A percentile compares a stretch with the other conserved stretches of the same genome.
These are phyloP conservation scores for Rhypophila decipiens DNA, from an alignment of 495 filamentous ascomycete species.

Conservation along the genomic window DNA sequence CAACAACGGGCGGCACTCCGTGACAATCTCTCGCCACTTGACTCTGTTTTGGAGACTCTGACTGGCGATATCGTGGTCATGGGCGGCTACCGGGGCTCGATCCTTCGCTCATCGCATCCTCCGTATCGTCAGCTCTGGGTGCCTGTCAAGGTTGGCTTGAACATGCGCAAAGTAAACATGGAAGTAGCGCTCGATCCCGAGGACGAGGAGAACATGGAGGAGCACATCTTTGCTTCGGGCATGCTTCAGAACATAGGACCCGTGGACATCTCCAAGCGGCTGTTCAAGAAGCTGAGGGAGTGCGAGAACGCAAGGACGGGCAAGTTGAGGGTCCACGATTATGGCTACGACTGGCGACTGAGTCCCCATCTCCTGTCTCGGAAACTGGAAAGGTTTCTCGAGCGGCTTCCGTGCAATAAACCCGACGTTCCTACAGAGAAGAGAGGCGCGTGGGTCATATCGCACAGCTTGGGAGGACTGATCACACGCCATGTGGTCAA, in stretches of 20 bases:
- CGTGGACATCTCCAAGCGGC: slow-evolving; percentile 76
- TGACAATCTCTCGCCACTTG: slow-evolving; percentile 39
- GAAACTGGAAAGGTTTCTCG: slow-evolving; percentile 63
- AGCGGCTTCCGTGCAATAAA: slow-evolving; percentile 67
- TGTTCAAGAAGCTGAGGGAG: slow-evolving; percentile 71
- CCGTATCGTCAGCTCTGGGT: slow-evolving; percentile 85
- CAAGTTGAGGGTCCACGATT: slow-evolving; percentile 75
- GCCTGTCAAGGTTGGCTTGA: slow-evolving; percentile 88
- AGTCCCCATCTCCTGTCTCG: slow-evolving; percentile 71
- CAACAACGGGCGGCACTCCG: slow-evolving; percentile 18
- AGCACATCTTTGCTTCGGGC: slow-evolving; percentile 72
- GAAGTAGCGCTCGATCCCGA: slow-evolving; percentile 78
- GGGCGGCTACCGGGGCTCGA: slow-evolving; percentile 86
- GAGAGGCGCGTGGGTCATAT: slow-evolving; percentile 72
- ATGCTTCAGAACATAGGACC: slow-evolving; percentile 89
- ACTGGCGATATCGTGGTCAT: slow-evolving; percentile 83
- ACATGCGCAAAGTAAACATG: slow-evolving; percentile 85
- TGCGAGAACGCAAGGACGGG: slow-evolving; percentile 65
- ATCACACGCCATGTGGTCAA: slow-evolving; percentile 90
- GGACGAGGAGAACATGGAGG: slow-evolving; percentile 80
- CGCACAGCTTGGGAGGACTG: slow-evolving; percentile 84
- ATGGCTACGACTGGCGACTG: slow-evolving; percentile 93
- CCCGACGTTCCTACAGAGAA: slow-evolving; percentile 38
- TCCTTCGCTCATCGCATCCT: slow-evolving; percentile 76
- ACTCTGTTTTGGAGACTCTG: slow-evolving; percentile 60